Evolutionary conservation across 2,329 filamentous ascomycete genomes (phyloP), one percentile per base, ranked within the genome.

Genomic region (Cladorrhinum sp.): DNA sequence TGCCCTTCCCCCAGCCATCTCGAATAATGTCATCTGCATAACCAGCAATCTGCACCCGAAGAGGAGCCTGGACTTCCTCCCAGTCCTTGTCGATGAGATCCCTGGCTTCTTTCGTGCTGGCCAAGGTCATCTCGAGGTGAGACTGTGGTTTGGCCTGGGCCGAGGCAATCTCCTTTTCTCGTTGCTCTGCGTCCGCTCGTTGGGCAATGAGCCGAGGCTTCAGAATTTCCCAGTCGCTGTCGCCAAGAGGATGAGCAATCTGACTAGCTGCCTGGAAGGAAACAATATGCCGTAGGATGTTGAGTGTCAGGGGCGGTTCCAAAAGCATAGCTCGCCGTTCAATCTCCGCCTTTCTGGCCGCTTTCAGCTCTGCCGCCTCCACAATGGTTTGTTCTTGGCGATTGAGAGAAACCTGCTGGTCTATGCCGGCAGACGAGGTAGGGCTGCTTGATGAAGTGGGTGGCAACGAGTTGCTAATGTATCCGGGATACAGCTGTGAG

Each of bases 251-350:
- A 23, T 83, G 80, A 9, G 84, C 83, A 38, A 91, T 88, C 64
- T 90, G 85, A 50, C 90, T 81, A 27, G 90, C 87, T 38, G 88
- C 88, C 69, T 88, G 85, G 72, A 92, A 93, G 1, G 89, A 86
- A 51, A 89, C 82, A 73, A 92, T 90, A 68, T 88, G 86, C 58
- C 81, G 81, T 60, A 93, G 77, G 48, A 90, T 78, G 65, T 79
- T 80, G 41, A 85, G 75, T 53, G 78, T 75, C 59, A 93, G 76
- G 1, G 90, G 87, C 24, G 89, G 89, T 29, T 86, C 74, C 53
- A 93, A 79, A 52, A 82, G 78, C 71, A 83, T 75, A 69, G 88
- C 90, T 25, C 89, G 84, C 55, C 82, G 81, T 72, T 92, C 88
- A 68, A 93, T 92, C 66, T 92, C 90, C 13, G 79, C 77, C 70